phyloP scores from a whole-genome alignment of 495 filamentous ascomycete genomes.

The Aspergillus baeticus region DNA sequence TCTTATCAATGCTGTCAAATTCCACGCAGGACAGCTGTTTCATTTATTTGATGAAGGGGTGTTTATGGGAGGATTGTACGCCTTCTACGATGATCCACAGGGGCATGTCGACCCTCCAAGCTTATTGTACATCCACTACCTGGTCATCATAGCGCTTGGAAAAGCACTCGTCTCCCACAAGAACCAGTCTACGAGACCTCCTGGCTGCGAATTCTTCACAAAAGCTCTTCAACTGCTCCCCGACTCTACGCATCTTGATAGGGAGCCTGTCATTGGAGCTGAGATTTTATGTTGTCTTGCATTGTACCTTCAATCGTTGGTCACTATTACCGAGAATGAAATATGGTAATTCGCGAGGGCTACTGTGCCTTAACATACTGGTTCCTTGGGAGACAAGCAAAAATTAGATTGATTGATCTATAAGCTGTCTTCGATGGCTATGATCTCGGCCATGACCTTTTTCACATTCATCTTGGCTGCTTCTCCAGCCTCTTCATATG shows the following conservation, averaged over 20 bases:
- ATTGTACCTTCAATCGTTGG: constrained; percentile 43
- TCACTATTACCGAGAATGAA: constrained; percentile 35
- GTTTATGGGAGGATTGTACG: constrained; percentile 38
- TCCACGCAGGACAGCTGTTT: constrained; percentile 43
- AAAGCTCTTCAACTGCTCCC: constrained; percentile 42
- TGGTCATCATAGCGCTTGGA: constrained; percentile 44
- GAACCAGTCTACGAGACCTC: constrained; percentile 28
- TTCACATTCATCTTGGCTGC: constrained; percentile 47
- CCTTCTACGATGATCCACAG: constrained; percentile 32
- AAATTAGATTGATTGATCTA: background rate
- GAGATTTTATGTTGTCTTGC: constrained; percentile 45
- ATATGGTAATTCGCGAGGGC: constrained; percentile 27
- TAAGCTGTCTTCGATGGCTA: constrained; percentile 14
- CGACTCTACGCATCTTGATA: constrained; percentile 31
- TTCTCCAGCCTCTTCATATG: constrained; percentile 53
- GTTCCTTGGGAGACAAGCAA: too few species aligned
- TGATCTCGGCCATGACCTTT: constrained; percentile 40
- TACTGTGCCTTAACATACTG: background rate
- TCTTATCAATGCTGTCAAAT: constrained; percentile 43
- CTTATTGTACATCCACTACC: constrained; percentile 46
- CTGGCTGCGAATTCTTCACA: constrained; percentile 36
- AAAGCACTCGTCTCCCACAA: constrained; percentile 42
- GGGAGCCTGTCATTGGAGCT: constrained; percentile 34
- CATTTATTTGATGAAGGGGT: constrained; percentile 44
- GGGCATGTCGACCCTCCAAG: constrained; percentile 20